A percentile compares a stretch with the other conserved stretches of the same genome.
These are phyloP conservation scores for Brassica hybrid DNA, from an alignment of 441 rosid genomes.

Conservation along the genomic window DNA sequence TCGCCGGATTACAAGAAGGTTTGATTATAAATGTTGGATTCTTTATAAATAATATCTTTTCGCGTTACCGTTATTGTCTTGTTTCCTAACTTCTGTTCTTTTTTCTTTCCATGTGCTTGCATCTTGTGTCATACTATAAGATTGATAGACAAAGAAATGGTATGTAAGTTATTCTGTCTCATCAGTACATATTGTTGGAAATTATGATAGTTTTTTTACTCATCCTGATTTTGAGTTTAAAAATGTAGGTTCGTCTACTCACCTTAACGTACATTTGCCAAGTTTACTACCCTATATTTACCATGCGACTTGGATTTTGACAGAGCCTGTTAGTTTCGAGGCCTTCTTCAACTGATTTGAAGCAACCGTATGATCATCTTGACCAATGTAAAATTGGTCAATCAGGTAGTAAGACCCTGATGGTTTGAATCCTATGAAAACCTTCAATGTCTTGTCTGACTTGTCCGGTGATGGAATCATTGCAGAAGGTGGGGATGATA, in stretches of 20 bases:
- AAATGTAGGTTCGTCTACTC: slow-evolving; percentile 14
- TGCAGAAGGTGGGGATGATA: slow-evolving; percentile 48
- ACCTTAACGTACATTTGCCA: slow-evolving; percentile 13
- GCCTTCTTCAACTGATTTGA: slow-evolving; percentile 31
- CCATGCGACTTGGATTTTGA: slow-evolving; percentile 15
- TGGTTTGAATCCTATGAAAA: slow-evolving; percentile 15
- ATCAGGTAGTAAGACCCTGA: slow-evolving; percentile 36
- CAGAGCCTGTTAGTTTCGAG: slow-evolving; percentile 32
- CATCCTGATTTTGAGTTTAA: slow-evolving; percentile 10
- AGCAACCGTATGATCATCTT: slow-evolving; percentile 21
- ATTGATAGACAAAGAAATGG: slow-evolving; percentile 89
- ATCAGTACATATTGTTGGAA: slow-evolving; percentile 24
- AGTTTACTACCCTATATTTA: slow-evolving; percentile 18
- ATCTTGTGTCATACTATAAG: slow-evolving; percentile 47
- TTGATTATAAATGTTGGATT: slow-evolving; percentile 25
- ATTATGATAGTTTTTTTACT: slow-evolving; percentile 23
- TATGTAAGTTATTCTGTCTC: slow-evolving; percentile 47
- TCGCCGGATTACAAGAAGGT: slow-evolving; percentile 85
- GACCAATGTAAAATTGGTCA: slow-evolving; percentile 28
- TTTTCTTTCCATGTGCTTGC: slow-evolving; percentile 38
- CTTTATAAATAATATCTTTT: background rate
- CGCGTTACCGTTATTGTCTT: slow-evolving; percentile 8
- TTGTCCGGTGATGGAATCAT: slow-evolving; percentile 35
- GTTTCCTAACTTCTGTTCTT: slow-evolving; percentile 45
- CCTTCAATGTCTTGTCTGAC: slow-evolving; percentile 18